Evolutionary conservation across 2,329 filamentous ascomycete species (phyloP).

Genomic region (Botrytis elliptica): DNA sequence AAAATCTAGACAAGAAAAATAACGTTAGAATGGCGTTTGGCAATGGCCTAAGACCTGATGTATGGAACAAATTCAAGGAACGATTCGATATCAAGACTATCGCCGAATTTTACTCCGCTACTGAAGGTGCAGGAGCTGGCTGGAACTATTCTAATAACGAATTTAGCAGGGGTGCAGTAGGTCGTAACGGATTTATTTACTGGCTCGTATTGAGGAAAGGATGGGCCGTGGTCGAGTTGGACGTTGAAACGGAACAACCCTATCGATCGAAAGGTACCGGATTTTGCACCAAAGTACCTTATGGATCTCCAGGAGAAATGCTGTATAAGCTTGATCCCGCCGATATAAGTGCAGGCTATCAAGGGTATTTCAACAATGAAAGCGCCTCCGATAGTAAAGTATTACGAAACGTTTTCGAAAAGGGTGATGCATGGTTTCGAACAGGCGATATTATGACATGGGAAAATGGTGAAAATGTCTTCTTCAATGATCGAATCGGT

Average conservation of each 20-base stretch:
- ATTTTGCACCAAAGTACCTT: constrained; percentile 59
- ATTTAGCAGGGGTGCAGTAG: constrained; percentile 74
- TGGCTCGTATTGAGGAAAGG: constrained; percentile 51
- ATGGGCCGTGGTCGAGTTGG: constrained; percentile 64
- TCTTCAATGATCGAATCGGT: constrained; percentile 78
- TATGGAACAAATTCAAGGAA: constrained; percentile 81
- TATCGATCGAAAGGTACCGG: constrained; percentile 66
- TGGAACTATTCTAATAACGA: constrained; percentile 76
- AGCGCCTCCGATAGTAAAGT: constrained; percentile 72
- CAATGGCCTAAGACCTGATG: constrained; percentile 80
- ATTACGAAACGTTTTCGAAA: constrained; percentile 67
- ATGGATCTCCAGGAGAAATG: constrained; percentile 71
- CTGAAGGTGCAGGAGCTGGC: constrained; percentile 66
- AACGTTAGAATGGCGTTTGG: constrained; percentile 74
- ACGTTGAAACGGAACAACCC: constrained; percentile 68
- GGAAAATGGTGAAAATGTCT: constrained; percentile 69
- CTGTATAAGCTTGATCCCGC: constrained; percentile 66
- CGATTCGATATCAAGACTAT: constrained; percentile 74
- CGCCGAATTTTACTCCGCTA: constrained; percentile 79
- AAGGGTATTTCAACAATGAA: constrained; percentile 77
- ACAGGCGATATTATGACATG: constrained; percentile 78
- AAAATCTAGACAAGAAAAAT: constrained; percentile 70
- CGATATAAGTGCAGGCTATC: constrained; percentile 63
- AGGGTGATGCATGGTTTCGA: constrained; percentile 80
- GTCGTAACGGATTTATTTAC: constrained; percentile 65